Conservation (phyloP, 371 early-diverging fungal genomes). For the Fennellomyces sp. region DNA sequence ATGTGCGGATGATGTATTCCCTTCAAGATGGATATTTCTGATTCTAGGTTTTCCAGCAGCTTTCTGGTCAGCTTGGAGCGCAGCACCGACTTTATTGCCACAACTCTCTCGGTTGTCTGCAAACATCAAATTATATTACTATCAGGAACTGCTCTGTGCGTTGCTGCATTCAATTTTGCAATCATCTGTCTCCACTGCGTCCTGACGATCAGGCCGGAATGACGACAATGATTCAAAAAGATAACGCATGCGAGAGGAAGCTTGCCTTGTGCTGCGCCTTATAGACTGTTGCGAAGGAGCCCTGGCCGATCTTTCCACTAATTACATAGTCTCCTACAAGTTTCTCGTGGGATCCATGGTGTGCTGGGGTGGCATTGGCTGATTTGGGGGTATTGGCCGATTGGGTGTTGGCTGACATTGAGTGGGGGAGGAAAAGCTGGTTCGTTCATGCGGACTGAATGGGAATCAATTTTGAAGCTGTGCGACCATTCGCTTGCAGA, state of each 20-base stretch:
- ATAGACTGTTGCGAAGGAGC: conserved; percentile 95
- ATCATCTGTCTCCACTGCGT: too few species aligned
- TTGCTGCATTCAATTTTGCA: too few species aligned
- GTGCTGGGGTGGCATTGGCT: not conserved
- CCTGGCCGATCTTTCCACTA: conserved; percentile 83
- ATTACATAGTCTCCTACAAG: conserved; percentile 70
- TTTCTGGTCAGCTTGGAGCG: conserved; percentile 86
- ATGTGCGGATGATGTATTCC: conserved; percentile 83
- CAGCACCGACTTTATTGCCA: conserved; percentile 90
- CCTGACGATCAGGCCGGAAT: too few species aligned
- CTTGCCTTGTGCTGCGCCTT: conserved; percentile 75
- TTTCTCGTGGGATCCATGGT: conserved; percentile 9
- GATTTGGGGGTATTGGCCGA: not conserved
- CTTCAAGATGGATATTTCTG: conserved; percentile 90
- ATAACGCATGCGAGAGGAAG: not conserved
- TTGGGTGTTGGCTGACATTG: conserved; percentile 2
- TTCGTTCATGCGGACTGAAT: too few species aligned
- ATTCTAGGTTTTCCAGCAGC: conserved; percentile 88
- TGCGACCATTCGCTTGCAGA: too few species aligned
- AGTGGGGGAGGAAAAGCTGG: too few species aligned
- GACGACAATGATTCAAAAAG: not conserved
- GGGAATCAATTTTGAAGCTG: too few species aligned
- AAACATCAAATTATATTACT: not conserved
- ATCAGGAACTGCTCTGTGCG: too few species aligned
- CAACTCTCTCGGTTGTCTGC: conserved; percentile 61